Percentiles rank a stretch among this genome's conserved stretches.
phyloP scores from a whole-genome alignment of 1,139 yeast species.

The Diutina neorugosa region DNA sequence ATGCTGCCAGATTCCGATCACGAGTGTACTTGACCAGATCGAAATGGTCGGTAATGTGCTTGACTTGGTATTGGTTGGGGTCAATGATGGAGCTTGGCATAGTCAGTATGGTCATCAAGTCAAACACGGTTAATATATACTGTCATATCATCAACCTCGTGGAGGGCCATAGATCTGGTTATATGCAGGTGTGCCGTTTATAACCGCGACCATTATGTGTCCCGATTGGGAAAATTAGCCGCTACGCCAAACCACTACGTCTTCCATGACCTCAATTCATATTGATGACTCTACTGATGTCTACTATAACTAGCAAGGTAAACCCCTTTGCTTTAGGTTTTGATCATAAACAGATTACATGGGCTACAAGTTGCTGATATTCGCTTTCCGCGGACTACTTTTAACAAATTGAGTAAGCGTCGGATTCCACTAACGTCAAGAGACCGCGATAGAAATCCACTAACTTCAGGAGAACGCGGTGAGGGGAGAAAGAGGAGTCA shows the following conservation, averaged over 20 bases:
- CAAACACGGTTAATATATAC: not conserved
- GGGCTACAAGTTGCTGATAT: no score
- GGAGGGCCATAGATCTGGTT: not conserved
- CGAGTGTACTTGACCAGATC: conserved; percentile 38
- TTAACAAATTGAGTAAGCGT: not conserved
- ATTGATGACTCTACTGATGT: no score
- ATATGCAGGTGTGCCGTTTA: not conserved
- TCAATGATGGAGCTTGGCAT: not conserved
- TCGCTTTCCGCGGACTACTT: no score
- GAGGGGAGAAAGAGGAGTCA: not conserved
- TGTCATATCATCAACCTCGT: not conserved
- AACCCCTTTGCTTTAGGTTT: no score
- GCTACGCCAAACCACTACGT: not conserved
- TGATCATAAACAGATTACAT: no score
- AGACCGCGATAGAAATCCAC: conserved; percentile 1
- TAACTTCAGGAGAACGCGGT: not conserved
- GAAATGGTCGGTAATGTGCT: conserved; percentile 15
- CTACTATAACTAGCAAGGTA: no score
- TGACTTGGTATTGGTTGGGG: conserved; percentile 6
- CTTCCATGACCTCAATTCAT: not conserved
- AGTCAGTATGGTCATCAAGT: not conserved
- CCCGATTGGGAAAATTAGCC: not conserved
- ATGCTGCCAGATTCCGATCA: conserved; percentile 32
- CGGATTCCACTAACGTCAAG: conserved; percentile 2
- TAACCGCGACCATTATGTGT: not conserved